Evolutionary conservation across 208 protist genomes (phyloP).

Genomic region (Crithidia thermophila): DNA sequence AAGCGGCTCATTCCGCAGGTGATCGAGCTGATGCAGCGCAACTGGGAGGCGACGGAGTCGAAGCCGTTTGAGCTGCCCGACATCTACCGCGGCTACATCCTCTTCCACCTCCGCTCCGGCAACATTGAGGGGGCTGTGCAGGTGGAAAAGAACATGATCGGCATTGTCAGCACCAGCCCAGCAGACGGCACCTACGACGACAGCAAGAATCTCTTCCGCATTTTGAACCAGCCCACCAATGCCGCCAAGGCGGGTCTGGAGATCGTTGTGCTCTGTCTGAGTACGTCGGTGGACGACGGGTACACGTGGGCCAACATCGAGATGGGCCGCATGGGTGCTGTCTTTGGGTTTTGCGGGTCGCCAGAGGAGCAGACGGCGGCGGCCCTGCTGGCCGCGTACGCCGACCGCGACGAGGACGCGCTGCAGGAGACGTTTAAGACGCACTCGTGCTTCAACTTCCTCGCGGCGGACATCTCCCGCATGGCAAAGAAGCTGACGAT

Average conservation of each 20-base stretch:
- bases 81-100: constrained; percentile 62
- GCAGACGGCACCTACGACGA: constrained; percentile 38
- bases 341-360: constrained; percentile 67
- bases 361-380: constrained; percentile 52
- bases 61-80: constrained; percentile 58
- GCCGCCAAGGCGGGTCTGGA: constrained; percentile 79
- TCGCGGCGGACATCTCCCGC: constrained; percentile 60
- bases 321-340: constrained; percentile 44
- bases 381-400: constrained; percentile 56
- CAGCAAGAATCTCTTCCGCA: constrained; percentile 59
- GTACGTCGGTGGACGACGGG: constrained; percentile 42
- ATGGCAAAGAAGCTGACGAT: constrained; percentile 70
- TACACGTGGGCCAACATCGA: constrained; percentile 72
- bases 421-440: constrained; percentile 57
- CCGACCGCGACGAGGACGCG: constrained; percentile 62
- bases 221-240: constrained; percentile 72
- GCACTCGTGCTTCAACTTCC: constrained; percentile 61
- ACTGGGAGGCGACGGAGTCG: constrained; percentile 44
- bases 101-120: constrained; percentile 42
- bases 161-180: constrained; percentile 35
- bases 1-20: constrained; percentile 29
- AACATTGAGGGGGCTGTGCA: constrained; percentile 48
- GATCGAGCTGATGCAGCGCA: constrained; percentile 45
- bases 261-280: constrained; percentile 65
- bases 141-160: constrained; percentile 49